Base-by-base conservation (phyloP, 495 filamentous ascomycete genomes). In the Annulohypoxylon bovei region DNA sequence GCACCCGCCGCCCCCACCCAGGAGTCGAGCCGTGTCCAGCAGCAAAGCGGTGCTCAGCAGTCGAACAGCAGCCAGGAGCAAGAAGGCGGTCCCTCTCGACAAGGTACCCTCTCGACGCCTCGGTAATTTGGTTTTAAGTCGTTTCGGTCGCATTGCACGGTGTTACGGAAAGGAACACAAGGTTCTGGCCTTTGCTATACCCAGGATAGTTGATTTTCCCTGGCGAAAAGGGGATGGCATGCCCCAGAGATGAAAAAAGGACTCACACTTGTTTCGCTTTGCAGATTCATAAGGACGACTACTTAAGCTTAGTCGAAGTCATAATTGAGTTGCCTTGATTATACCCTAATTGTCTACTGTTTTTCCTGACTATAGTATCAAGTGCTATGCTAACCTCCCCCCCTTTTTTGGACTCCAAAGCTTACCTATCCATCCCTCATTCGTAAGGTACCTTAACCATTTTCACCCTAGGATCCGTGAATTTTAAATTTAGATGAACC, bases 401-500 rank as follows among this genome's bases (percentile, higher is more conserved):
- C 25, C 20, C 8, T 42, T 42, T 42, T n/a, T n/a, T n/a, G n/a
- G n/a, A 16, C 37, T 9, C n/a, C 20, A n/a, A 25, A 25, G 20
- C 6, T 8, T 49, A 49, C 18, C 18, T 46, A 46, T 0, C 46
- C 14, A 9, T 6, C 4, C 2, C 22, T 33, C 0, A 33, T 28
- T 53, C 6, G 35, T 9, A 11, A 39, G 32, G 32, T n/a, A n/a
- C n/a, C n/a, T n/a, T n/a, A n/a, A n/a, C n/a, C n/a, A n/a, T n/a
- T n/a, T n/a, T n/a, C n/a, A n/a, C n/a, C n/a, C n/a, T n/a, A n/a
- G n/a, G n/a, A n/a, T n/a, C n/a, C n/a, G n/a, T n/a, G n/a, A n/a
- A n/a, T 25, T 27, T 11, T 8, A 14, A n/a, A 6, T 20, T 56
- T 56, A 76, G 33, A 76, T 59, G 44, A 74, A 76, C 6, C 72